Evolutionary conservation across 2,329 filamentous ascomycete genomes (phyloP), one percentile per base, ranked within the genome.

Genomic region (Endoconidiophora polonica): DNA sequence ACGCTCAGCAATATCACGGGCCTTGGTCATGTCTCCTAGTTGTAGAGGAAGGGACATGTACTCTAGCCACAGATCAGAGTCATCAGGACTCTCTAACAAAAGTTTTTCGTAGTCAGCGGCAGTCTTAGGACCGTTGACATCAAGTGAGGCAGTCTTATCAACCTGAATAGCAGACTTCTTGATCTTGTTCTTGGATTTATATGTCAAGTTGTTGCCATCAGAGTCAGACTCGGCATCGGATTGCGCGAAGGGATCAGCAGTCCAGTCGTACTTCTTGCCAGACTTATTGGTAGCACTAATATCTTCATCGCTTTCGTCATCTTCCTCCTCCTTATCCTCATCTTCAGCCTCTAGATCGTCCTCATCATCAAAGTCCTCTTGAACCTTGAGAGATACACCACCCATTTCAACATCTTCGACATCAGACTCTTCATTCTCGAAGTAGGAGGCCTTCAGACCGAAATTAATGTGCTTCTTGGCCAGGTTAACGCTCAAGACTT

Each of bases 21-120:
- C 88, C 65, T 87, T 91, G 54, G 81, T 78, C 18, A 93, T 72
- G 65, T 98, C 91, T 61, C 86, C 86, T 48, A 94, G 76, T 61
- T 94, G 83, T 64, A 95, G 81, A 66, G 96, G 86, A 74, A 94
- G 94, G n/a, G 88, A 87, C 86, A 98, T 96, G 68, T 98, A 98
- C 56, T 86, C 77, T 49, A 95, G 85, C 91, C 91, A 98, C 24
- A 96, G 74, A 54, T 82, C 72, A 0, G 90, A 93, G n/a, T 85
- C 90, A 66, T 96, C 87, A 2, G 91, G 87, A 62, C 94, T 84
- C 50, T 87, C 86, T 20, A 98, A 77, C 40, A 98, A 76, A 22
- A 95, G 79, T 57, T 91, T 82, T 67, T 98, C 93, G 63, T 87
- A 98, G 65, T 98, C 93, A 55, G 83, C 85, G 14, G 85, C 76